Evolutionary conservation across 2,329 filamentous ascomycete species (phyloP).

Genomic region (Arthrobotrys musiformis): DNA sequence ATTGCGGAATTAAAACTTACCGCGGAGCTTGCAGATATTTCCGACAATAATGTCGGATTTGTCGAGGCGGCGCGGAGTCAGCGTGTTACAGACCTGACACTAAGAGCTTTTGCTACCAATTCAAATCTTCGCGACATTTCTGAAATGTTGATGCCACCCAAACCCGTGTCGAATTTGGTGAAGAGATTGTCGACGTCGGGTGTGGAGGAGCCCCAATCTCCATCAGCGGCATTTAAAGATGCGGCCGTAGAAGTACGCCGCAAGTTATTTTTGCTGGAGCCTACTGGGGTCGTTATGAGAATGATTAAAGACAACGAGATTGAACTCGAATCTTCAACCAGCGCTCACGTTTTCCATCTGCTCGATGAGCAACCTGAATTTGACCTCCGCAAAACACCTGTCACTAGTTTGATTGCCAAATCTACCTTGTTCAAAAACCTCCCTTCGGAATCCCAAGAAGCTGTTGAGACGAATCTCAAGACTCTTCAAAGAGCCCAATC

Average conservation of each 20-base stretch:
- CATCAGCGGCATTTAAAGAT: neutral
- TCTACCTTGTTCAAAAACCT: neutral
- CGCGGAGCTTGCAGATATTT: neutral
- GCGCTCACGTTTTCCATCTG: neutral
- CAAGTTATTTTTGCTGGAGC: neutral
- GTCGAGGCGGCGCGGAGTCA: conserved; percentile 1
- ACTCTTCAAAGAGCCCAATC: neutral
- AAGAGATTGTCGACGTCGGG: neutral
- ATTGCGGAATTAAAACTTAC: neutral
- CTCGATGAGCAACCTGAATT: conserved; percentile 6
- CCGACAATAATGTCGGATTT: neutral
- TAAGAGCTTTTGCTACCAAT: neutral
- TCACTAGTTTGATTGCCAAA: neutral
- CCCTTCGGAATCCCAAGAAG: neutral
- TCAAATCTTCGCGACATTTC: conserved; percentile 4
- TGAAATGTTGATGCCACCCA: neutral
- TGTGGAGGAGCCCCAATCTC: neutral
- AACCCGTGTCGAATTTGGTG: neutral
- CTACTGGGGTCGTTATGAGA: conserved; percentile 4
- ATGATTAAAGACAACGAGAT: conserved; percentile 19
- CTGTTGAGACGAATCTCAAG: conserved; percentile 2
- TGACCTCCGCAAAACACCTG: neutral
- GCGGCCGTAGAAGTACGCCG: neutral
- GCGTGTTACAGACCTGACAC: neutral
- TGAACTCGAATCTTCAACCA: neutral